These are phyloP conservation scores for Hypoxylon sp. DNA, from an alignment of 2,329 filamentous ascomycete genomes.

Conservation along the genomic window DNA sequence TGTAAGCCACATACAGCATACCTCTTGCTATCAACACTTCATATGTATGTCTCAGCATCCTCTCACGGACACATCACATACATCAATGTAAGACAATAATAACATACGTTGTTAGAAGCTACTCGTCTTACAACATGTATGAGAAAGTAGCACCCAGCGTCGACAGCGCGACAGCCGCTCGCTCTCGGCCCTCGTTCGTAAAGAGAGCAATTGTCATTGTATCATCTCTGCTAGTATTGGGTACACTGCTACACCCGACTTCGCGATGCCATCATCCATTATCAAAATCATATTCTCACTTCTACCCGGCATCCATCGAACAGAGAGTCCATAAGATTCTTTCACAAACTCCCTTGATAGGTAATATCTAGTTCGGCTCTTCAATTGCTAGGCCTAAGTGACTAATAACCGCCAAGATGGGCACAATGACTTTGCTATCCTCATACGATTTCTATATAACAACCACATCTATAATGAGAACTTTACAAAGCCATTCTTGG, in stretches of 20 bases:
- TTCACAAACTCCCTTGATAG: constrained; percentile 64
- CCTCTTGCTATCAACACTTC: constrained; percentile 10
- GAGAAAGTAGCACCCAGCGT: constrained; percentile 19
- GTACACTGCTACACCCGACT: constrained; percentile 48
- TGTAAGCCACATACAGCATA: constrained; percentile 25
- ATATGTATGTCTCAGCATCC: constrained; percentile 3
- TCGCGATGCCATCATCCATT: constrained; percentile 47
- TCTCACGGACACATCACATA: constrained; percentile 16
- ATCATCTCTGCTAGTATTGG: constrained; percentile 46
- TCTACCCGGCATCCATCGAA: constrained; percentile 58
- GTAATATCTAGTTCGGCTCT: constrained; percentile 52
- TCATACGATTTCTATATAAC: constrained; percentile 75
- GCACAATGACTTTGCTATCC: constrained; percentile 88
- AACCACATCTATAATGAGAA: constrained; percentile 84
- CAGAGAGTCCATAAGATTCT: constrained; percentile 64
- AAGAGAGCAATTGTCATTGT: constrained; percentile 43
- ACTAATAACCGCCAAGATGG: constrained; percentile 73
- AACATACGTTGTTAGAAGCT: constrained; percentile 6
- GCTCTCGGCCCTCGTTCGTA: constrained; percentile 34
- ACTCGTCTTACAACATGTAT: constrained; percentile 22
- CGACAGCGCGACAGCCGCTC: constrained; percentile 20
- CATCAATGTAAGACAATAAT: constrained; percentile 13
- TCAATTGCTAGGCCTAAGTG: constrained; percentile 1
- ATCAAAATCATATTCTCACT: constrained; percentile 47
- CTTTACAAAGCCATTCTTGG: constrained; percentile 81